Evolutionary conservation across 805 yeast genomes (phyloP).

Genomic region (Pichia phayaonensis): DNA sequence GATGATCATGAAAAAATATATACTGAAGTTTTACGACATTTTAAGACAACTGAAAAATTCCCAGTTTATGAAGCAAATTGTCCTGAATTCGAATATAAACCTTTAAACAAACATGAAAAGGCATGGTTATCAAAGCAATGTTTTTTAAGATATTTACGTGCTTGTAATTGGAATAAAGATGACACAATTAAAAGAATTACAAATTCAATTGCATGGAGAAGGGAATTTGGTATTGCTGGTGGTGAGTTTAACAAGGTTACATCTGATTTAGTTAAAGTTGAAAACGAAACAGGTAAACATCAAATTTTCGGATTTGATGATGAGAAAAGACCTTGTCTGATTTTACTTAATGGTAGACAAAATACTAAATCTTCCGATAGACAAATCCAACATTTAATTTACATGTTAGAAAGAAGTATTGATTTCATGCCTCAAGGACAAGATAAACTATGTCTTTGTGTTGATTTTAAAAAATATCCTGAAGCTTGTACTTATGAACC

Average conservation of each 20-base stretch:
- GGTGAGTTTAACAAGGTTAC: slow-evolving; percentile 42
- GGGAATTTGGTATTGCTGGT: slow-evolving; percentile 75
- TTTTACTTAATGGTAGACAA: slow-evolving; percentile 89
- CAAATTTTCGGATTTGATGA: slow-evolving; percentile 84
- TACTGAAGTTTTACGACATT: slow-evolving; percentile 48
- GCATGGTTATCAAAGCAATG: slow-evolving; percentile 93
- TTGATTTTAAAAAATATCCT: slow-evolving; percentile 84
- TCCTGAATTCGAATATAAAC: slow-evolving; percentile 27
- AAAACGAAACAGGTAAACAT: slow-evolving; percentile 90
- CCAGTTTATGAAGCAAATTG: slow-evolving; percentile 42
- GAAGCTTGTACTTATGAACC: slow-evolving; percentile 29
- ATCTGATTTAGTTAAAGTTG: slow-evolving; percentile 46
- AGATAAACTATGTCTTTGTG: slow-evolving; percentile 82
- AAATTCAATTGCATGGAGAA: slow-evolving; percentile 81
- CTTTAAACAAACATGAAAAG: slow-evolving; percentile 48
- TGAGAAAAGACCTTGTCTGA: slow-evolving; percentile 86
- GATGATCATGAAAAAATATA: slow-evolving; percentile 54
- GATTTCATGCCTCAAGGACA: slow-evolving; percentile 96
- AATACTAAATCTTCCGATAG: slow-evolving; percentile 86
- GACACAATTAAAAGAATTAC: slow-evolving; percentile 69
- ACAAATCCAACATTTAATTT: slow-evolving; percentile 91
- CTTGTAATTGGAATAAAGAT: slow-evolving; percentile 76
- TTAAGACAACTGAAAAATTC: slow-evolving; percentile 39
- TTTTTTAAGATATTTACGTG: slow-evolving; percentile 78
- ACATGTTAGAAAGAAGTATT: slow-evolving; percentile 84